Base-by-base conservation (phyloP, 495 filamentous ascomycete genomes). In the Tuber calosporum region DNA sequence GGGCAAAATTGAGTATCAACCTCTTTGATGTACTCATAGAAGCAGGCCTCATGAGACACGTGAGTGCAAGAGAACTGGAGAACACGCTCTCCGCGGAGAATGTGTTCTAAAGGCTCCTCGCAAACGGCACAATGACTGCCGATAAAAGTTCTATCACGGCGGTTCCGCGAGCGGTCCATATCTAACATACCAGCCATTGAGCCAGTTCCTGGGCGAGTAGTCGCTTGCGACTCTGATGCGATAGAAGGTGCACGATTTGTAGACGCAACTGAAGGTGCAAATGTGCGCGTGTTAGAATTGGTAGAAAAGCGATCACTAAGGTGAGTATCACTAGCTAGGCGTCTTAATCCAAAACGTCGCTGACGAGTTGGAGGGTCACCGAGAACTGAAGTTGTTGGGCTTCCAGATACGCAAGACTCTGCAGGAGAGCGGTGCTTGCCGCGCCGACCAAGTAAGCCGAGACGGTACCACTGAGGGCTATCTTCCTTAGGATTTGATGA, bases 11-110 rank as follows among this genome's bases (percentile, higher is more conserved):
- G 93, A 58, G 92, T 93, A 76, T 99, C 96, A 74, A 92, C 92
- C 82, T 97, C 94, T 74, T 93, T 91, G 78, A 99, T 95, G 80
- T 93, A 97, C 83, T 99, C 96, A 83, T 98, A 99, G 82, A 99
- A 99, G 84, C 95, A 99, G 30, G 96, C 96, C 82, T 98, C 95
- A 81, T 99, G 95, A 22, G 94, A 92, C 43, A 99, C 96, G 82
- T 99, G 95, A 17, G 89, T 87, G 83, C 95, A 99, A 38, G 95
- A 96, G 80, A 99, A 94, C 81, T 98, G 96, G 71, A 99, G 86
- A 70, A 99, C 92, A 73, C 93, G 89, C 84, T 99, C 95, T 69
- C 96, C 96, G 20, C 93, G 92, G 58, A 99, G 86, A 19, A 93
- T 99, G 81, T 99, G 95, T 81, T 99, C 95, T 75, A 99, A 84